These are phyloP conservation scores for Zymoseptoria pseudotritici DNA, from an alignment of 2,329 filamentous ascomycete genomes.

Conservation along the genomic window DNA sequence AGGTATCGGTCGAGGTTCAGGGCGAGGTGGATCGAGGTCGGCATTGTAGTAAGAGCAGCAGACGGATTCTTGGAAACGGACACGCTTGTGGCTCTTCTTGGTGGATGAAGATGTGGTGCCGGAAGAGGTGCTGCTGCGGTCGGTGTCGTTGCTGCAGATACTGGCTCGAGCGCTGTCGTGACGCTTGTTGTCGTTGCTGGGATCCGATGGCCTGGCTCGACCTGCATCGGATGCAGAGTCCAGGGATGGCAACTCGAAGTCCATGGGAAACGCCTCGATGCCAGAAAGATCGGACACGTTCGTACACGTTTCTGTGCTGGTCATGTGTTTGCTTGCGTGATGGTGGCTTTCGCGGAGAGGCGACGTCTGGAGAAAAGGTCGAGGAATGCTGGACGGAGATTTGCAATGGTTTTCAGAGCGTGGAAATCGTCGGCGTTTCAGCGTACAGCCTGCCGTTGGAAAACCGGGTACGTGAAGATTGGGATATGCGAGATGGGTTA, in stretches of 20 bases:
- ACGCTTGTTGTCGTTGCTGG: conserved; percentile 8
- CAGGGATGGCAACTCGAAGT: conserved; percentile 1
- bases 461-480: not conserved
- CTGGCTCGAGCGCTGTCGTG: conserved; percentile 11
- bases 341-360: not conserved
- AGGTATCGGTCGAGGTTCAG: not conserved
- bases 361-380: not conserved
- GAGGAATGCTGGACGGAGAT: not conserved
- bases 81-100: conserved; percentile 9
- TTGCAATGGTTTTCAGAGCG: not conserved
- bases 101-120: not conserved
- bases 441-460: not conserved
- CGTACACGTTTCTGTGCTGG: not conserved
- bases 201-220: conserved; percentile 4
- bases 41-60: conserved; percentile 14
- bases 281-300: not conserved
- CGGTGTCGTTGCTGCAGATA: conserved; percentile 12
- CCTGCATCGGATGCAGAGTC: conserved; percentile 2
- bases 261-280: not conserved
- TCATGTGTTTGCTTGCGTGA: not conserved
- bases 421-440: not conserved
- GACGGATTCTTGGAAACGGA: conserved; percentile 12
- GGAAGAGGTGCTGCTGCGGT: conserved; percentile 4
- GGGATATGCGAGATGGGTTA: not conserved
- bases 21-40: conserved; percentile 3